Base-by-base conservation (phyloP, 192 early-diverging fungal species). In the Coemansia sp. region DNA sequence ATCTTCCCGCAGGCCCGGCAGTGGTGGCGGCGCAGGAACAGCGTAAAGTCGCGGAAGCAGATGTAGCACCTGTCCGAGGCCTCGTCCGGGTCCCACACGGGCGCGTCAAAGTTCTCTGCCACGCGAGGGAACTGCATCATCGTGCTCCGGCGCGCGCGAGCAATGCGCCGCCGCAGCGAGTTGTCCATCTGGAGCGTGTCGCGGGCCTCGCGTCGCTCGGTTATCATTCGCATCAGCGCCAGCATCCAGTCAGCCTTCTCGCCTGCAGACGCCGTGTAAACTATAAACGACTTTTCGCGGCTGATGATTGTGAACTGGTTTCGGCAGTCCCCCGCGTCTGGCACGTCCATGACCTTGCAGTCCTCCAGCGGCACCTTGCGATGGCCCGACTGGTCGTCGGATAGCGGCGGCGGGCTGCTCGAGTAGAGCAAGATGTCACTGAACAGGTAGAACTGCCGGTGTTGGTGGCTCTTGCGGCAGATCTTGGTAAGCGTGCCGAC, bases 1-100 rank as follows among this genome's bases (percentile, higher is more conserved):
- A 94, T 83, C 61, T 88, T 88, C 20, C 92, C 92, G 66, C 92
- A 94, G 1, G 85, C 85, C 23, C 92, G 84, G 68, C 91, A 92
- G 65, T 94, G 91, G 70, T 92, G 91, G 68, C 86, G 88, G 3
- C 91, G 84, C 61, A 84, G 60, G 35, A 90, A 86, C 37, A 92
- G 52, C 3, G 84, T 83, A 68, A 94, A 94, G 18, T 83, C 86
- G 42, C 87, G 83, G 35, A 73, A 72, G 71, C 92, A 94, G 38
- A 91, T 86, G 82, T 90, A 89, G 68, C 92, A 94, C 3, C 68
- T 41, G 4, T 77, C 76, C 7, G 88, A 75, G 59, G 73, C 73
- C 61, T 88, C 85, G 71, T 94, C 90, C 0, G 92, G 92, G 31
- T 89, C 85, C 91, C 88, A 88, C 9, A 91, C 77, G 1, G 88